A percentile compares a stretch with the other conserved stretches of the same genome.
These are phyloP conservation scores for Flaveria linearis DNA, from an alignment of 129 eudicot genomes.

Conservation along the genomic window DNA sequence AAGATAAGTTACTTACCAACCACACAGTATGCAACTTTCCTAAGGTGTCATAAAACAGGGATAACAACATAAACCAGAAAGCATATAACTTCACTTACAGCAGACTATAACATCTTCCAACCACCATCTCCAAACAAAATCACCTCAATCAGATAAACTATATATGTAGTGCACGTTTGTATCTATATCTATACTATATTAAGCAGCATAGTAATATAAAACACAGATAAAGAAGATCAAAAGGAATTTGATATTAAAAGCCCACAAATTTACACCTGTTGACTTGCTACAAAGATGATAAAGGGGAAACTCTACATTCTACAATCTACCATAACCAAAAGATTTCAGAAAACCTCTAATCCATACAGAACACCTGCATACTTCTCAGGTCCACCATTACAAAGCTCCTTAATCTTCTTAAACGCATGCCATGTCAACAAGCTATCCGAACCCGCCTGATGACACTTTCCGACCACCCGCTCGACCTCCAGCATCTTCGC, in stretches of 20 bases:
- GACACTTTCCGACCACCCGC: slow-evolving; percentile 60
- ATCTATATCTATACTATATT: background rate
- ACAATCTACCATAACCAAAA: slow-evolving; percentile 26
- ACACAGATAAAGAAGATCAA: background rate
- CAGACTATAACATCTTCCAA: background rate
- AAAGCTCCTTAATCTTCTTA: slow-evolving; percentile 52
- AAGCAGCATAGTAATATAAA: background rate
- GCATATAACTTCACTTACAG: background rate
- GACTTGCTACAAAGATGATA: slow-evolving; percentile 12
- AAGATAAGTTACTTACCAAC: background rate
- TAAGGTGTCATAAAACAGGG: background rate
- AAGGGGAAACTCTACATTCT: slow-evolving; percentile 11
- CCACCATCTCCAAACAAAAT: background rate
- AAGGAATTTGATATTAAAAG: slow-evolving; percentile 26
- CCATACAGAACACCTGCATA: slow-evolving; percentile 75
- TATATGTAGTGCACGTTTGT: background rate
- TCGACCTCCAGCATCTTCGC: slow-evolving; percentile 49
- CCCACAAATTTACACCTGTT: slow-evolving; percentile 31
- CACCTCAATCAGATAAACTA: background rate
- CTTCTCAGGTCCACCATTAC: slow-evolving; percentile 47
- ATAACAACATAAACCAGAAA: background rate
- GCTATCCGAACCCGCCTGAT: slow-evolving; percentile 92
- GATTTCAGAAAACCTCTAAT: slow-evolving; percentile 54
- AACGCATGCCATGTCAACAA: slow-evolving; percentile 81
- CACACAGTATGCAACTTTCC: background rate